Conservation (phyloP, 179 eudicot genomes). For the Corrigiola litoralis region DNA sequence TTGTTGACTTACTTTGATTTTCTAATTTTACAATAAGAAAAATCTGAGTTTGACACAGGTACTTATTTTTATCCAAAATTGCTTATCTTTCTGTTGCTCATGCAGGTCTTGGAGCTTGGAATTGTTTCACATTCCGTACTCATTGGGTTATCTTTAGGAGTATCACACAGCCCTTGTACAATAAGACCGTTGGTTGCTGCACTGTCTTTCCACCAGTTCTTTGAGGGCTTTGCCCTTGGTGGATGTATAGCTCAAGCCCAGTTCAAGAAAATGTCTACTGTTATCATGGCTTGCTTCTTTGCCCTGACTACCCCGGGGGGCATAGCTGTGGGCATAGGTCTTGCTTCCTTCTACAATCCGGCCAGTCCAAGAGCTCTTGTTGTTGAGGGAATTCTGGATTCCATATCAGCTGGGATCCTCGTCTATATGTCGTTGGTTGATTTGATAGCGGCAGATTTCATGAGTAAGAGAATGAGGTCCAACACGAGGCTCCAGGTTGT, state of each 20-base stretch:
- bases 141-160: constrained; percentile 41
- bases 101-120: constrained; percentile 42
- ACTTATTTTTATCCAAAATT: not conserved
- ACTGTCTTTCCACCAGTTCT: constrained; percentile 46
- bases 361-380: constrained; percentile 64
- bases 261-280: constrained; percentile 39
- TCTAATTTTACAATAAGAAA: too few species aligned
- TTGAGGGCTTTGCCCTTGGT: constrained; percentile 45
- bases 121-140: constrained; percentile 37
- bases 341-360: constrained; percentile 57
- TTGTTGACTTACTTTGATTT: too few species aligned
- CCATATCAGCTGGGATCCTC: constrained; percentile 78
- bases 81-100: not conserved
- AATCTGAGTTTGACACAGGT: too few species aligned
- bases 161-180: constrained; percentile 40
- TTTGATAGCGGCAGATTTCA: constrained; percentile 82
- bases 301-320: constrained; percentile 74
- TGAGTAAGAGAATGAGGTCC: constrained; percentile 83
- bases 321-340: constrained; percentile 54
- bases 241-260: constrained; percentile 50
- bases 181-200: constrained; percentile 41
- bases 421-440: constrained; percentile 89
- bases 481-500: constrained; percentile 60
- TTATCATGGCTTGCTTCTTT: constrained; percentile 75
- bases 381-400: constrained; percentile 70